These are phyloP conservation scores for Phytophthora megakarya DNA, from an alignment of 352 stramenopile species.

Conservation along the genomic window DNA sequence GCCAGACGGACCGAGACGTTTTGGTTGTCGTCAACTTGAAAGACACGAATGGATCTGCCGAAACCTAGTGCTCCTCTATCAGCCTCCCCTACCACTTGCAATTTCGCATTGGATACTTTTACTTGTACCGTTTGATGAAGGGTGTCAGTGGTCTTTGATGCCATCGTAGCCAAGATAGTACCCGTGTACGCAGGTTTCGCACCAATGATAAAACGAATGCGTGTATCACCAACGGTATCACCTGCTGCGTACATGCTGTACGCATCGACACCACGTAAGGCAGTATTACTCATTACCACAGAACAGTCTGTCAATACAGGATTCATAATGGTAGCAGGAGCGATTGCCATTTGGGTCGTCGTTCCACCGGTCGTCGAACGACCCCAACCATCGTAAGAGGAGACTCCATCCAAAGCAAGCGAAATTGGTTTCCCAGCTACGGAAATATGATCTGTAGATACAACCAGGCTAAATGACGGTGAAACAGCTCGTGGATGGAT, in stretches of 20 bases:
- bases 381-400: conserved; percentile 16
- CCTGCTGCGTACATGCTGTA: conserved; percentile 25
- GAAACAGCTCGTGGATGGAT: conserved; percentile 33
- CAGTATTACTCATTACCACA: neutral
- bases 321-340: conserved; percentile 10
- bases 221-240: conserved; percentile 14
- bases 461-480: conserved; percentile 18
- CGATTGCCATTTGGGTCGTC: conserved; percentile 22
- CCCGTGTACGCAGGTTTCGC: conserved; percentile 22
- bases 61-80: conserved; percentile 24
- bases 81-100: conserved; percentile 32
- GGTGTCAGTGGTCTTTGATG: conserved; percentile 26
- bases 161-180: conserved; percentile 14
- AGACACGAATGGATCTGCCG: conserved; percentile 20
- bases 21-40: conserved; percentile 48
- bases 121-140: conserved; percentile 18
- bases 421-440: conserved; percentile 33
- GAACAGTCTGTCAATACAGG: conserved; percentile 6
- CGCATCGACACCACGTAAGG: conserved; percentile 8
- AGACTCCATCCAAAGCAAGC: conserved; percentile 19
- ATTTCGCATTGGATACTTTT: conserved; percentile 14
- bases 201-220: conserved; percentile 14
- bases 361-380: conserved; percentile 19
- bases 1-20: conserved; percentile 44
- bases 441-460: conserved; percentile 7